These are phyloP conservation scores for Cronartium quercuum DNA, from an alignment of 1,284 basidiomycete genomes.

Conservation along the genomic window DNA sequence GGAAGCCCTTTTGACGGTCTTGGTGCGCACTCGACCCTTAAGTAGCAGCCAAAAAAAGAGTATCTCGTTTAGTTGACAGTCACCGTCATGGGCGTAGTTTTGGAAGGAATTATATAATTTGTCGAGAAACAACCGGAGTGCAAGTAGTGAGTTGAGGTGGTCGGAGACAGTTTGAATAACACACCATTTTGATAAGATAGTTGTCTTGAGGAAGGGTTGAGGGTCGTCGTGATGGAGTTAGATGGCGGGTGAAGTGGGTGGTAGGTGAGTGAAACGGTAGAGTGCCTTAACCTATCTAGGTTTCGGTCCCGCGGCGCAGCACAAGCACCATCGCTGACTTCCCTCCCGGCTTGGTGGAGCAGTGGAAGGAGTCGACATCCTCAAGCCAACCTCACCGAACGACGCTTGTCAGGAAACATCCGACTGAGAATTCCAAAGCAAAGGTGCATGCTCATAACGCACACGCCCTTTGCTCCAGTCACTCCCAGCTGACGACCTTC, in stretches of 20 bases:
- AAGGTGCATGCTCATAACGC: slow-evolving; percentile 39
- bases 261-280: too few relatives aligned
- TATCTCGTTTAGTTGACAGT: too few relatives aligned
- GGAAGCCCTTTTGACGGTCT: slow-evolving; percentile 99
- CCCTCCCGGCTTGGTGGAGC: neutral
- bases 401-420: neutral
- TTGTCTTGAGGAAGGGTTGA: neutral
- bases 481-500: slow-evolving; percentile 5
- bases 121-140: too few relatives aligned
- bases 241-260: too few relatives aligned
- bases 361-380: neutral
- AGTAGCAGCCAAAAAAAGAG: too few relatives aligned
- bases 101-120: too few relatives aligned
- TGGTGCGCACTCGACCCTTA: slow-evolving; percentile 98
- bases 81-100: too few relatives aligned
- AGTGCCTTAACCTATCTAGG: neutral
- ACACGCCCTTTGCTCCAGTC: slow-evolving; percentile 40
- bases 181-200: neutral
- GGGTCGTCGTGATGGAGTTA: too few relatives aligned
- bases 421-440: slow-evolving; percentile 4
- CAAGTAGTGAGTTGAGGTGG: too few relatives aligned
- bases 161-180: neutral
- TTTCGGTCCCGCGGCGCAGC: neutral
- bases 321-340: neutral
- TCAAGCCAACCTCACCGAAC: neutral